A percentile compares a stretch with the other conserved stretches of the same genome.
phyloP scores from a whole-genome alignment of 2,329 filamentous ascomycete genomes.

The Epichloe hybrida region DNA sequence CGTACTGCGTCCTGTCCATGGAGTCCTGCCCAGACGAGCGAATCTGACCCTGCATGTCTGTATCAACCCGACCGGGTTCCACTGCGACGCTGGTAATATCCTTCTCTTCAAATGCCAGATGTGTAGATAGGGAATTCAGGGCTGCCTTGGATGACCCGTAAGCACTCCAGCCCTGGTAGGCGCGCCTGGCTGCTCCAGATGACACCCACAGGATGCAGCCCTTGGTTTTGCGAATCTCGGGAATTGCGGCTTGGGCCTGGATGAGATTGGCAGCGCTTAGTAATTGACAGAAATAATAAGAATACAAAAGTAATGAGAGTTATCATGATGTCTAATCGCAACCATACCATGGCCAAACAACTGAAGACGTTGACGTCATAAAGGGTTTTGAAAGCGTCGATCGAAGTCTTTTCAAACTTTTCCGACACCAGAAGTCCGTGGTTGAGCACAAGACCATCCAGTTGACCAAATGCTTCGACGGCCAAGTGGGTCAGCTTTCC shows the following conservation, averaged over 20 bases:
- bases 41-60: slow-evolving; percentile 78
- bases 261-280: not conserved
- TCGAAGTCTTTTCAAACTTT: slow-evolving; percentile 51
- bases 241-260: slow-evolving; percentile 58
- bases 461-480: slow-evolving; percentile 49
- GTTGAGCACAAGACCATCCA: slow-evolving; percentile 80
- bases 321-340: not conserved
- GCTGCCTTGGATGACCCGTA: slow-evolving; percentile 79
- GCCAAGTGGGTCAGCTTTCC: slow-evolving; percentile 52
- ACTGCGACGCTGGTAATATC: slow-evolving; percentile 60
- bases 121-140: slow-evolving; percentile 63
- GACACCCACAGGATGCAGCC: slow-evolving; percentile 69
- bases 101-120: slow-evolving; percentile 64
- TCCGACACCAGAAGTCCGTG: slow-evolving; percentile 74
- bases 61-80: slow-evolving; percentile 72
- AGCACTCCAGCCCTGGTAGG: slow-evolving; percentile 61
- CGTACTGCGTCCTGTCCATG: slow-evolving; percentile 46
- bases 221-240: slow-evolving; percentile 50
- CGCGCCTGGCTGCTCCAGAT: slow-evolving; percentile 57
- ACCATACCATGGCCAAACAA: slow-evolving; percentile 57
- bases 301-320: not conserved
- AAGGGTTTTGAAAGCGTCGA: slow-evolving; percentile 58
- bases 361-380: slow-evolving; percentile 87
- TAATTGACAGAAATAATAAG: not conserved
- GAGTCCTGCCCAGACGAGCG: slow-evolving; percentile 41